These are phyloP conservation scores for Blastobotrys raffinosifermentans DNA, from an alignment of 1,139 yeast genomes.

Conservation along the genomic window DNA sequence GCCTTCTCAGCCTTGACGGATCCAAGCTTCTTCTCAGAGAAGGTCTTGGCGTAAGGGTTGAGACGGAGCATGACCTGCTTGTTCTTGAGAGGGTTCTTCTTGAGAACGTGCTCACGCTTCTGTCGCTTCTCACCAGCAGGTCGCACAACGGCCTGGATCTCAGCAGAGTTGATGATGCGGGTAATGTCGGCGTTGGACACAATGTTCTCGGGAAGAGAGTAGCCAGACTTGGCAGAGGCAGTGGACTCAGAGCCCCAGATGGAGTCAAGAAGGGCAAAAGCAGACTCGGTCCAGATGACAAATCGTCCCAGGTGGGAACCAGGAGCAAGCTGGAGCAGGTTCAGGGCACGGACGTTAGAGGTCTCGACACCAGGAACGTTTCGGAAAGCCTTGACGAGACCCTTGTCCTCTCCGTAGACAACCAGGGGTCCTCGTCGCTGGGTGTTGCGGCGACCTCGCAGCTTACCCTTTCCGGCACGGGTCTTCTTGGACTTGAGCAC, in stretches of 20 bases:
- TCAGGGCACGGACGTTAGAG: slow-evolving; percentile 85
- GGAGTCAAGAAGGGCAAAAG: slow-evolving; percentile 93
- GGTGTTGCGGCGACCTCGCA: slow-evolving; percentile 99
- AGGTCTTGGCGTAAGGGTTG: slow-evolving; percentile 99
- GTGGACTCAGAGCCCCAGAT: slow-evolving; percentile 94
- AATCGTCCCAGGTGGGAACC: slow-evolving; percentile 99
- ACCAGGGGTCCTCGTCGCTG: slow-evolving; percentile 99
- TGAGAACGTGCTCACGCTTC: slow-evolving; percentile 91
- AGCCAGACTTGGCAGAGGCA: slow-evolving; percentile 80
- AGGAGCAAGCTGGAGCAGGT: slow-evolving; percentile 98
- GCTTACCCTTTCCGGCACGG: slow-evolving; percentile 99
- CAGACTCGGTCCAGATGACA: slow-evolving; percentile 99
- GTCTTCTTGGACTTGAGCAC: slow-evolving; percentile 97
- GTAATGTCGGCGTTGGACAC: slow-evolving; percentile 93
- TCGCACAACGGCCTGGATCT: slow-evolving; percentile 88
- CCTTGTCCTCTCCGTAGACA: slow-evolving; percentile 97
- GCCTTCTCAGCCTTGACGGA: slow-evolving; percentile 69
- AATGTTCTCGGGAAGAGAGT: slow-evolving; percentile 91
- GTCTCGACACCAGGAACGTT: slow-evolving; percentile 99
- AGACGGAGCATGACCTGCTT: slow-evolving; percentile 96
- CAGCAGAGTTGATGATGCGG: slow-evolving; percentile 98
- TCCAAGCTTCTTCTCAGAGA: slow-evolving; percentile 86
- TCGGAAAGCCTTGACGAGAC: slow-evolving; percentile 97
- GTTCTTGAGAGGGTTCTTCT: slow-evolving; percentile 99
- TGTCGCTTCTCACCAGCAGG: slow-evolving; percentile 93